These are phyloP conservation scores for Yamadazyma blattariae DNA, from an alignment of 1,139 yeast genomes.

Conservation along the genomic window DNA sequence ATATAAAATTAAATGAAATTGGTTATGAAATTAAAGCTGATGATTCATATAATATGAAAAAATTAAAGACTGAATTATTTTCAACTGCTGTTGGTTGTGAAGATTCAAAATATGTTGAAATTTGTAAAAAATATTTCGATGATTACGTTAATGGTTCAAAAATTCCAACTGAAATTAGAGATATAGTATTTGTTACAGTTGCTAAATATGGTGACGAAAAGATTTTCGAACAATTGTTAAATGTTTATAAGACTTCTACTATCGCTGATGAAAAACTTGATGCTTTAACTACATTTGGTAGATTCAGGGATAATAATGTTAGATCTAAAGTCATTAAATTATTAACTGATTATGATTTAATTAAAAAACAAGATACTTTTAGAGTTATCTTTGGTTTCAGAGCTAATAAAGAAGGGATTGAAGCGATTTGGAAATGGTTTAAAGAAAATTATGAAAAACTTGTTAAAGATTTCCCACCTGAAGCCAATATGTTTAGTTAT, in stretches of 20 bases:
- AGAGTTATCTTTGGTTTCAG: conserved; percentile 75
- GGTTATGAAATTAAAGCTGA: conserved; percentile 67
- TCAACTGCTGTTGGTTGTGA: conserved; percentile 63
- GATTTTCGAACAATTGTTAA: conserved; percentile 61
- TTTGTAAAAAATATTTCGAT: conserved; percentile 56
- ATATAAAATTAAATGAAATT: conserved; percentile 52
- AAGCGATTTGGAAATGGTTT: conserved; percentile 75
- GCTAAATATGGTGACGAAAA: conserved; percentile 65
- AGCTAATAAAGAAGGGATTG: conserved; percentile 59
- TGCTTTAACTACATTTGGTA: conserved; percentile 75
- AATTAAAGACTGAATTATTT: conserved; percentile 73
- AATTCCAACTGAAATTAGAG: conserved; percentile 79
- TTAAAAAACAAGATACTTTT: conserved; percentile 80
- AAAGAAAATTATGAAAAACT: conserved; percentile 71
- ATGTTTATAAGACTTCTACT: conserved; percentile 63
- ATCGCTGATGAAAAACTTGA: conserved; percentile 73
- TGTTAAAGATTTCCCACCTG: conserved; percentile 71
- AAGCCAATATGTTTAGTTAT: conserved; percentile 72
- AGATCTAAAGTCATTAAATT: conserved; percentile 59
- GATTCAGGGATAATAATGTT: conserved; percentile 56
- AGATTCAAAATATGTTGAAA: conserved; percentile 52
- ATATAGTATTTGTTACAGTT: conserved; percentile 62
- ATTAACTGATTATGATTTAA: conserved; percentile 63
- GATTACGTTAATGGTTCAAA: conserved; percentile 69
- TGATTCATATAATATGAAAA: conserved; percentile 71